These are phyloP conservation scores for Mallotus repandus DNA, from an alignment of 441 rosid species.

Conservation along the genomic window DNA sequence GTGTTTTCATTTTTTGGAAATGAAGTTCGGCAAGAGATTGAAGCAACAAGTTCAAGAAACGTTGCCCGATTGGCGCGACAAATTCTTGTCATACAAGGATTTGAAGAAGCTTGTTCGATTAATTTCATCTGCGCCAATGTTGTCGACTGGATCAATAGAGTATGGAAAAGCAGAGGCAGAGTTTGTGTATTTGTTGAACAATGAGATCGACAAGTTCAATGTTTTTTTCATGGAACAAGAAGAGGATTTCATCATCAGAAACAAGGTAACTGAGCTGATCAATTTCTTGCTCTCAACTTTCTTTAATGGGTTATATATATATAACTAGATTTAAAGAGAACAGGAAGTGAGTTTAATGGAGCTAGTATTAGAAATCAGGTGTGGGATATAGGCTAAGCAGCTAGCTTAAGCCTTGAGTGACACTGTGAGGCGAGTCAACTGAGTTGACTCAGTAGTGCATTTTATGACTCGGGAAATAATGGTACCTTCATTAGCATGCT, in stretches of 20 bases:
- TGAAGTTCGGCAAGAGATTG: slow-evolving; percentile 88
- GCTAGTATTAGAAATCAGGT: too few relatives aligned
- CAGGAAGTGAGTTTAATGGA: not conserved
- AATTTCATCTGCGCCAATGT: slow-evolving; percentile 40
- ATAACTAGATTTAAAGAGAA: not conserved
- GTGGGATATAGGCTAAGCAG: too few relatives aligned
- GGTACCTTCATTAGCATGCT: not conserved
- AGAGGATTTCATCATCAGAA: slow-evolving; percentile 80
- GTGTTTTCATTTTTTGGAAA: not conserved
- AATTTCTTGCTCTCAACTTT: not conserved
- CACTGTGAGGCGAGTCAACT: not conserved
- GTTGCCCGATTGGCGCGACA: slow-evolving; percentile 77
- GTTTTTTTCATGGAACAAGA: slow-evolving; percentile 76
- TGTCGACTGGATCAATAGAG: slow-evolving; percentile 21
- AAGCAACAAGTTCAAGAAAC: slow-evolving; percentile 75
- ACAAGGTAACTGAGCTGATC: slow-evolving; percentile 40
- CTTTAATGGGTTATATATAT: not conserved
- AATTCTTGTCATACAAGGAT: slow-evolving; percentile 66
- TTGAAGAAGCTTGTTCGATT: slow-evolving; percentile 67
- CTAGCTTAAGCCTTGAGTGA: too few relatives aligned
- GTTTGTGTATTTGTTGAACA: slow-evolving; percentile 55
- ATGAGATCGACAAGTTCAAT: slow-evolving; percentile 84
- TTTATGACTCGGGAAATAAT: not conserved
- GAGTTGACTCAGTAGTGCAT: not conserved
- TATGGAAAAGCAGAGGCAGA: slow-evolving; percentile 41